Evolutionary conservation across 352 stramenopile genomes (phyloP).

Genomic region (Elongisporangium senticosum): DNA sequence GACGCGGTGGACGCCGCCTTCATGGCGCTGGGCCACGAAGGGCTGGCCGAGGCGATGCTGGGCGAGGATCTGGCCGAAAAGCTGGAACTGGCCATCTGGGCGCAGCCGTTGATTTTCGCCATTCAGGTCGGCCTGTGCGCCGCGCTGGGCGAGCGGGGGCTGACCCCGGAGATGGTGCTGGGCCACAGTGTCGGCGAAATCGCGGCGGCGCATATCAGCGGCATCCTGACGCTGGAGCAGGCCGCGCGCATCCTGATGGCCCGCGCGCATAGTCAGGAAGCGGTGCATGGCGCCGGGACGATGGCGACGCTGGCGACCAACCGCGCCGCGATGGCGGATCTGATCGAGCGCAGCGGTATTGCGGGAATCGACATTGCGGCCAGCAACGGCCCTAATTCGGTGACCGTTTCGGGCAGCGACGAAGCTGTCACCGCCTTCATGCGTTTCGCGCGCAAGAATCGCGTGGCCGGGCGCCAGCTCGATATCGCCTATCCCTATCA

Average conservation of each 20-base stretch:
- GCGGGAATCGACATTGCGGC: slow-evolving; percentile 4
- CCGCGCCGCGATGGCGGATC: slow-evolving; percentile 3
- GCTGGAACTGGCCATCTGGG: slow-evolving; percentile 4
- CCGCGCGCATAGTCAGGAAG: slow-evolving; percentile 4
- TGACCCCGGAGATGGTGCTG: slow-evolving; percentile 4
- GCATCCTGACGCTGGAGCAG: slow-evolving; percentile 4
- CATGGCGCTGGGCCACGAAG: slow-evolving; percentile 4
- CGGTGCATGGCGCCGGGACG: slow-evolving; percentile 3
- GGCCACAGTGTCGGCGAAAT: slow-evolving; percentile 5
- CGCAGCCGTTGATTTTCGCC: slow-evolving; percentile 5
- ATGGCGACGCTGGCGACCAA: slow-evolving; percentile 4
- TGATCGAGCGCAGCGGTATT: slow-evolving; percentile 5
- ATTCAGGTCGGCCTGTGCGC: slow-evolving; percentile 4
- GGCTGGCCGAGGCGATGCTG: slow-evolving; percentile 4
- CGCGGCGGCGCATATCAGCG: slow-evolving; percentile 4
- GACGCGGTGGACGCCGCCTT: slow-evolving; percentile 4
- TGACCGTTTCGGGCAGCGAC: slow-evolving; percentile 4
- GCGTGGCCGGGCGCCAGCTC: slow-evolving; percentile 3
- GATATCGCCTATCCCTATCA: slow-evolving; percentile 5
- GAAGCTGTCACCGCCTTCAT: slow-evolving; percentile 5
- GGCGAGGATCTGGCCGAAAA: slow-evolving; percentile 5
- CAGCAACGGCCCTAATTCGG: slow-evolving; percentile 5
- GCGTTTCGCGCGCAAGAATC: slow-evolving; percentile 5
- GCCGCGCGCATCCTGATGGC: slow-evolving; percentile 4
- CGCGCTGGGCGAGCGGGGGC: slow-evolving; percentile 3